Conservation (phyloP, 805 yeast species). For the Yamadazyma olivae region DNA sequence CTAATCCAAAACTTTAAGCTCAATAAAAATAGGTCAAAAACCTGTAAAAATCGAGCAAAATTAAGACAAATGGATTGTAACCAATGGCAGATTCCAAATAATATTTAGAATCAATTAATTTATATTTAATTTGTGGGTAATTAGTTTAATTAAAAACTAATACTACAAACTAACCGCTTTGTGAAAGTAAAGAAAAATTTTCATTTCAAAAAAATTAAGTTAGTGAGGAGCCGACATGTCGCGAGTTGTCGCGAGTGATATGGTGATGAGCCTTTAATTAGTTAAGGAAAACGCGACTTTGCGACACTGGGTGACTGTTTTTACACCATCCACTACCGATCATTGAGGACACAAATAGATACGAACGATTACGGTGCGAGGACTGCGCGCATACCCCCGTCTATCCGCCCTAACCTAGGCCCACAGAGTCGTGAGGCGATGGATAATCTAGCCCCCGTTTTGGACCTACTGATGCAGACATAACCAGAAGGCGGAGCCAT, state of each 20-base stretch:
- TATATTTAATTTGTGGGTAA: constrained; percentile 3
- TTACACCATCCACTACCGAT: too few species aligned
- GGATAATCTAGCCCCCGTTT: too few species aligned
- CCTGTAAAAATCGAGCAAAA: not conserved
- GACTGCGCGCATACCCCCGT: too few species aligned
- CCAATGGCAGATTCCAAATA: not conserved
- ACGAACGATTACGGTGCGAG: too few species aligned
- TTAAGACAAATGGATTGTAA: not conserved
- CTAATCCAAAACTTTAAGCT: not conserved
- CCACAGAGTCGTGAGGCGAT: too few species aligned
- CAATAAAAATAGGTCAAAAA: not conserved
- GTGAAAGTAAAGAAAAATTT: not conserved
- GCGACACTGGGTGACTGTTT: constrained; percentile 1
- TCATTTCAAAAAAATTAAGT: not conserved
- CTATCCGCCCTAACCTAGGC: too few species aligned
- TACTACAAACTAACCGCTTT: not conserved
- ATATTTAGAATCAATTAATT: not conserved
- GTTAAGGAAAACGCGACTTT: not conserved
- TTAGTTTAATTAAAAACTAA: constrained; percentile 15
- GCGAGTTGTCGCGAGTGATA: not conserved
- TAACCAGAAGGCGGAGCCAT: too few species aligned
- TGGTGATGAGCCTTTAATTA: too few species aligned
- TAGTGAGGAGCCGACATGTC: not conserved
- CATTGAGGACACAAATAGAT: too few species aligned
- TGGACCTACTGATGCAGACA: too few species aligned